Evolutionary conservation across 2,329 filamentous ascomycete species (phyloP), one percentile per base, ranked within the genome.

Genomic region (Nannizziopsis barbatae): DNA sequence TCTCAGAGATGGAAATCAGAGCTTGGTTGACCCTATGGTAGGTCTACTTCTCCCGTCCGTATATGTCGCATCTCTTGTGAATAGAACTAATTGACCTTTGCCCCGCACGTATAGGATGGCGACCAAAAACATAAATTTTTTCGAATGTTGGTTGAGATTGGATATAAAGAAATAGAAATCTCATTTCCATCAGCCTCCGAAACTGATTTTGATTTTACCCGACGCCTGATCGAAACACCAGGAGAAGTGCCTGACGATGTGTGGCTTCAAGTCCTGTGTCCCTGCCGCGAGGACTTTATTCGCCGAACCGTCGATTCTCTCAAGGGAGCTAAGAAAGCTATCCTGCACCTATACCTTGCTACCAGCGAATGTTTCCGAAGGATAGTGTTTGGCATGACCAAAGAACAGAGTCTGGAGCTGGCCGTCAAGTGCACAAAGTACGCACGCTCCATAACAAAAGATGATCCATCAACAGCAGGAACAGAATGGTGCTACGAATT

Each of bases 141-240:
- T 75, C 82, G 89, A 69, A 93, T 94, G 87, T 79, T 96, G 47
- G 80, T 83, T 60, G 81, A 90, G 53, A 76, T 95, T 43, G 90
- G 92, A 58, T 96, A 93, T 76, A 96, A 95, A 71, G 90, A 96
- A 70, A 95, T 96, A 56, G 90, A 96, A 65, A 84, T 95, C 15
- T 92, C 89, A 3, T 96, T 95, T 70, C 90, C 90, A 43, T 94
- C 88, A 0, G 88, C 90, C 11, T 95, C 88, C 35, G 84, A 94
- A 64, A 95, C 85, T 61, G 92, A 96, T 71, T 96, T 89, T 72
- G 86, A 95, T 72, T 96, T 96, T 63, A 95, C 88, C 36, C 77
- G 87, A 57, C 80, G 83, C 60, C 73, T 96, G 57, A 80, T 95
- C 55, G 83, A 93, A 60, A 94, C 87, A 1, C 85, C 86, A 9